Percentiles rank a stretch among this genome's conserved stretches.
Evolutionary conservation across 768 basidiomycete genomes (phyloP).

Genomic region (Rhodotorula diobovata): DNA sequence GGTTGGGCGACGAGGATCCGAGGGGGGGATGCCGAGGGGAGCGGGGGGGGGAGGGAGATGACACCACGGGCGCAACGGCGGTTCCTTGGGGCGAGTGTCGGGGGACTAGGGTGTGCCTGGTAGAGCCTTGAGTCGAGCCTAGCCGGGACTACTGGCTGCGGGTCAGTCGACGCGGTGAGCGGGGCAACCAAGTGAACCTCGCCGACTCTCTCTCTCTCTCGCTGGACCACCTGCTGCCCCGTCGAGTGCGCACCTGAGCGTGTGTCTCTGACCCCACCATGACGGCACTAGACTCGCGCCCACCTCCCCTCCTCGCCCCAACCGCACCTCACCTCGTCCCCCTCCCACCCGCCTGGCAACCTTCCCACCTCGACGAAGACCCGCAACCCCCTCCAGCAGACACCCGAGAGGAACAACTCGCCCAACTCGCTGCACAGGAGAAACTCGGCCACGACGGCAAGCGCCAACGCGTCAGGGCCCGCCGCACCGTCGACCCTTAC

Average conservation of each 20-base stretch:
- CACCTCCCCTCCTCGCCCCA: not conserved
- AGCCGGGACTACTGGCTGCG: too few relatives aligned
- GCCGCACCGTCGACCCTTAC: slow-evolving; percentile 86
- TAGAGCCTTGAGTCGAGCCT: too few relatives aligned
- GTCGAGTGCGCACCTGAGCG: not conserved
- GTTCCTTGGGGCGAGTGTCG: too few relatives aligned
- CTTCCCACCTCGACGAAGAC: slow-evolving; percentile 61
- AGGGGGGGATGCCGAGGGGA: too few relatives aligned
- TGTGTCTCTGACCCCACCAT: not conserved
- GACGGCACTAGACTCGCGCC: not conserved
- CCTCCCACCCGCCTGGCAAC: slow-evolving; percentile 59
- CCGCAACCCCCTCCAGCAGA: slow-evolving; percentile 72
- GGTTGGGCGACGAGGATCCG: too few relatives aligned
- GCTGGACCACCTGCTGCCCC: not conserved
- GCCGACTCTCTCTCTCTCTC: too few relatives aligned
- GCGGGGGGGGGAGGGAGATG: too few relatives aligned
- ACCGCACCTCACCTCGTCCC: not conserved
- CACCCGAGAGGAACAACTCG: slow-evolving; percentile 71
- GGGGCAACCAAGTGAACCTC: too few relatives aligned
- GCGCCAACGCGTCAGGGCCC: slow-evolving; percentile 54
- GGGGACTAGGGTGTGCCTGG: too few relatives aligned
- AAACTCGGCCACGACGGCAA: slow-evolving; percentile 52
- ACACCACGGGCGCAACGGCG: too few relatives aligned
- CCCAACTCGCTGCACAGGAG: slow-evolving; percentile 68
- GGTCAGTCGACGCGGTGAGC: too few relatives aligned